Conservation (phyloP, 2,329 filamentous ascomycete genomes). For the Dissoconium aciculare region DNA sequence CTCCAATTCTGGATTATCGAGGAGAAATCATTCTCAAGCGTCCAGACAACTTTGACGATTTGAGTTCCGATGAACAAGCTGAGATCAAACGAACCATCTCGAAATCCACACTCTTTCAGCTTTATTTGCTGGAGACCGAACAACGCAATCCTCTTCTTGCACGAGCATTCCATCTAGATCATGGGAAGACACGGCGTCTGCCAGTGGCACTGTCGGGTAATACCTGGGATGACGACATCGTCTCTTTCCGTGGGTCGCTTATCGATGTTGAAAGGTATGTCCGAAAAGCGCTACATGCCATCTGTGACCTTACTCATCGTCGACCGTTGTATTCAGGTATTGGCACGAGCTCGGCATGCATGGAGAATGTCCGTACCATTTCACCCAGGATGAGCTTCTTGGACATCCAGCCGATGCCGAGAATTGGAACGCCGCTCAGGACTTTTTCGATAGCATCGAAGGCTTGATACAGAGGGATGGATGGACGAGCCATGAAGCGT, state of each 20-base stretch:
- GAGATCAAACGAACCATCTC: too few relatives aligned
- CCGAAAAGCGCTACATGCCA: conserved; percentile 1
- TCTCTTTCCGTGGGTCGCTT: conserved; percentile 21
- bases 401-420: conserved; percentile 15
- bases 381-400: conserved; percentile 13
- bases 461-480: conserved; percentile 25
- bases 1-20: conserved; percentile 20
- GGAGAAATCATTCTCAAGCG: conserved; percentile 18
- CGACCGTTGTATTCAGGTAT: conserved; percentile 12
- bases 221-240: conserved; percentile 23
- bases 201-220: too few relatives aligned
- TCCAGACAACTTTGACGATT: too few relatives aligned
- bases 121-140: too few relatives aligned
- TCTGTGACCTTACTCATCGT: conserved; percentile 7
- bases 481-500: conserved; percentile 25
- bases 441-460: conserved; percentile 26
- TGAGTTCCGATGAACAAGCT: too few relatives aligned
- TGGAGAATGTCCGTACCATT: conserved; percentile 19
- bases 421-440: conserved; percentile 20
- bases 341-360: conserved; percentile 20
- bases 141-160: too few relatives aligned
- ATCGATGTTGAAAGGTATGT: conserved; percentile 22
- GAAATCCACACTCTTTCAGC: too few relatives aligned
- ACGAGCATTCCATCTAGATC: too few relatives aligned
- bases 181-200: too few relatives aligned